Base-by-base conservation (phyloP, 139 green algal genomes). In the Mesotaenium endlicherianum region DNA sequence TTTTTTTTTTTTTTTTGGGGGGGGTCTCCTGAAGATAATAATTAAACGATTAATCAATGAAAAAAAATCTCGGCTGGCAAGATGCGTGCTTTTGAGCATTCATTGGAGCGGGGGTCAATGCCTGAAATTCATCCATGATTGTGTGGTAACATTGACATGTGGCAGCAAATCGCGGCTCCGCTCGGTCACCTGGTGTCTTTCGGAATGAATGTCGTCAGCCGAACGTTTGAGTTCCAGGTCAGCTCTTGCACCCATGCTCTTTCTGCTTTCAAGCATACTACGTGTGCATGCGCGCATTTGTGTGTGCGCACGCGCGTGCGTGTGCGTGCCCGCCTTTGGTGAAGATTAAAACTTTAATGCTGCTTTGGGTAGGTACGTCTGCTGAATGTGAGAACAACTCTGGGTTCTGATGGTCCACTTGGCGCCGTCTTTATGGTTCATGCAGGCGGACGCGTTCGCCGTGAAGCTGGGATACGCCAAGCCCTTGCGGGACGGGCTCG, bases 361-460 rank as follows among this genome's bases (percentile, higher is more conserved):
- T 36, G 2, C 53, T 17, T 17, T 64, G 20, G n/a, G 20, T 2
- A 36, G 4, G n/a, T 64, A 17, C 4, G 20, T 6, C 53, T 3
- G 2, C 60, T 42, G 17, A 17, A 20, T 49, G 6, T 72, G 64
- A n/a, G n/a, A n/a, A n/a, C n/a, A n/a, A n/a, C 64, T 47, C 64
- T 47, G 5, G 34, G 17, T 58, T 83, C 75, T 64, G 70, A 58
- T 8, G 40, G 36, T n/a, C n/a, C n/a, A n/a, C n/a, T n/a, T n/a
- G n/a, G n/a, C n/a, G n/a, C n/a, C n/a, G n/a, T n/a, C n/a, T n/a
- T n/a, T n/a, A n/a, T n/a, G n/a, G n/a, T n/a, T n/a, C n/a, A n/a
- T n/a, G 30, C 94, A 98, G 83, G 94, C 94, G n/a, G 94, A 98
- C 74, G 86, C 40, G 0, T 97, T 97, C 89, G 94, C 90, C 1